phyloP scores from a whole-genome alignment of 108 stramenopile species.

The Cylindrotheca closterium region DNA sequence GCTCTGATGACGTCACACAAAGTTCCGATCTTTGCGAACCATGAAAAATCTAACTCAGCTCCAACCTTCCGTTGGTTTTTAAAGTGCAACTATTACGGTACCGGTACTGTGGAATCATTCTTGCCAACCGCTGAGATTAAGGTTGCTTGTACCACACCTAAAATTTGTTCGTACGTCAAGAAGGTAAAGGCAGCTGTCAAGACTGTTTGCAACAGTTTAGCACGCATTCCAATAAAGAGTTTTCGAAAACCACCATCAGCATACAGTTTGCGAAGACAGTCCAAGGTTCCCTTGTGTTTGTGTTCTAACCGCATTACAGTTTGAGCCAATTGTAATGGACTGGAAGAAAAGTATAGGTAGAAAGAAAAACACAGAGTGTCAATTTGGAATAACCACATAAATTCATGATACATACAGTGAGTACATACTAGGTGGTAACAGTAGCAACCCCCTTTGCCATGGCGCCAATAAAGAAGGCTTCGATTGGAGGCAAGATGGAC shows the following conservation, averaged over 20 bases:
- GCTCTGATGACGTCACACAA: too few species aligned
- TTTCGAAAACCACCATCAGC: constrained; percentile 51
- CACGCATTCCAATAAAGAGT: constrained; percentile 86
- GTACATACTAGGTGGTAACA: constrained; percentile 69
- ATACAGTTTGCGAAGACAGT: constrained; percentile 70
- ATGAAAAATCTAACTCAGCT: too few species aligned
- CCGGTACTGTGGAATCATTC: too few species aligned
- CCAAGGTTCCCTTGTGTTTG: constrained; percentile 62
- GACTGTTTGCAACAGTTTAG: constrained; percentile 90
- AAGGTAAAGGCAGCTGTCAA: constrained; percentile 86
- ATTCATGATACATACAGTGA: too few species aligned
- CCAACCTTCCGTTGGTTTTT: too few species aligned
- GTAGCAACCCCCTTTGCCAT: constrained; percentile 88
- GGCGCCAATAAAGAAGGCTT: constrained; percentile 88
- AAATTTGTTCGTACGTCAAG: constrained; percentile 89
- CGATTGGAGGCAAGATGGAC: constrained; percentile 43
- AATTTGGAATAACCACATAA: too few species aligned
- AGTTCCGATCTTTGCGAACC: too few species aligned
- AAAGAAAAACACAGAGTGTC: too few species aligned
- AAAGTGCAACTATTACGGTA: too few species aligned
- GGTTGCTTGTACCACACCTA: constrained; percentile 26
- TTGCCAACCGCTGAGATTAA: too few species aligned
- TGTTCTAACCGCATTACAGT: constrained; percentile 33
- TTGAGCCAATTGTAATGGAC: constrained; percentile 78
- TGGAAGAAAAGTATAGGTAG: not conserved